phyloP scores from a whole-genome alignment of 805 yeast species.

The Ogataea siamensis region DNA sequence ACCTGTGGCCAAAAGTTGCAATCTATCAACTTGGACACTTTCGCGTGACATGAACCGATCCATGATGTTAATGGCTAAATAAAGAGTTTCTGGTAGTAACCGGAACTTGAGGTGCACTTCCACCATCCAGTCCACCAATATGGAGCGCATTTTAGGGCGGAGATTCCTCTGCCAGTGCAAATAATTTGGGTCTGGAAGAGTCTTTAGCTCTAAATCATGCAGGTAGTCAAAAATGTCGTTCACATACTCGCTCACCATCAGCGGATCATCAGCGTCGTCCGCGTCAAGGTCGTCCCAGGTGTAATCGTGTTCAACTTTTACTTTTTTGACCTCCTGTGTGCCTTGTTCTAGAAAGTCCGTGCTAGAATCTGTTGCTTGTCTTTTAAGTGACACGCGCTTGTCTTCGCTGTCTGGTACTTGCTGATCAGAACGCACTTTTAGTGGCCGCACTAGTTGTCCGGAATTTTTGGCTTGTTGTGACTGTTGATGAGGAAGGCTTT shows the following conservation, averaged over 20 bases:
- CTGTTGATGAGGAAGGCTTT: conserved; percentile 18
- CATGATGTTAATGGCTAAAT: conserved; percentile 78
- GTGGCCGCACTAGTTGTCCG: conserved; percentile 11
- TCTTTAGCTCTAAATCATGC: conserved; percentile 66
- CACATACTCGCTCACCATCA: conserved; percentile 93
- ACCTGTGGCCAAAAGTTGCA: conserved; percentile 85
- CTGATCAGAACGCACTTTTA: conserved; percentile 17
- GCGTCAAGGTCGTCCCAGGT: conserved; percentile 74
- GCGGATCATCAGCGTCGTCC: conserved; percentile 66
- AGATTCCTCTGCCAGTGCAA: conserved; percentile 60
- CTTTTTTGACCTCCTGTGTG: conserved; percentile 32
- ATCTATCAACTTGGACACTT: conserved; percentile 69
- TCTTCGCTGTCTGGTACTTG: conserved; percentile 30
- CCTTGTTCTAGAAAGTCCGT: conserved; percentile 36
- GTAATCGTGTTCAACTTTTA: conserved; percentile 37
- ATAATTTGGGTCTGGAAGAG: conserved; percentile 72
- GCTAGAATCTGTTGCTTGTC: conserved; percentile 56
- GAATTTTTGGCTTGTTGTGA: conserved; percentile 15
- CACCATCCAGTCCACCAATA: conserved; percentile 90
- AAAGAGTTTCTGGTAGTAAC: conserved; percentile 81
- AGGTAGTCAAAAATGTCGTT: conserved; percentile 81
- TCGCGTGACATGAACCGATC: conserved; percentile 81
- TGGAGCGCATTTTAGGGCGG: conserved; percentile 80
- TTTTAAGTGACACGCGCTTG: conserved; percentile 39
- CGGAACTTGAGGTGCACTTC: conserved; percentile 85